Base-by-base conservation (phyloP, 768 basidiomycete species). In the Lactarius trivialis region DNA sequence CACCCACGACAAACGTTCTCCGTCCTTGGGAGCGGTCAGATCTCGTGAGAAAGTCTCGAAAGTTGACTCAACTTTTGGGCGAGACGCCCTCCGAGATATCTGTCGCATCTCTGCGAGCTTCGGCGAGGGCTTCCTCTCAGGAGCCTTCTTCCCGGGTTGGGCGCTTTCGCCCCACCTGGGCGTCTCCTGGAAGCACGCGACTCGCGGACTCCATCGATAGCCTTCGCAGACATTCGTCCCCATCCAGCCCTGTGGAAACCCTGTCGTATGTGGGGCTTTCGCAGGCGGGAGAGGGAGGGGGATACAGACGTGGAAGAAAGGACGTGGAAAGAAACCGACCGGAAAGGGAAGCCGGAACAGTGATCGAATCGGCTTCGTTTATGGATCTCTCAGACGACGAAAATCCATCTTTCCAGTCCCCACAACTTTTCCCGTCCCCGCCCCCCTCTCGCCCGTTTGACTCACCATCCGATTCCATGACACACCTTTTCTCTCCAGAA, bases 21-120 rank as follows among this genome's bases (percentile, higher is more conserved):
- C 77, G 77, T 65, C 75, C 83, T 19, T 77, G 79, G 12, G 84
- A 88, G 65, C 88, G 91, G 33, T 81, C 86, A 0, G 88, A 88
- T 55, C 83, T 87, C 60, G 76, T 93, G 34, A 78, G 83, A 58
- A 87, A 85, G 67, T 82, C 85, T 55, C 84, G 86, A 68, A 93
- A 93, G 72, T 81, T 93, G 53, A 79, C 86, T n/a, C 85, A 86
- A 65, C 75, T 93, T n/a, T 85, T 93, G 58, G 91, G 91, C 45
- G 79, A 83, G 72, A 82, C 79, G 3, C 88, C 86, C 30, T 67
- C 57, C 8, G 56, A 49, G 21, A 24, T 53, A 21, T 56, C 63
- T 2, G 63, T 60, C 1, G 43, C 9, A 63, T 52, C 55, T 11
- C 61, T 48, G 61, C 61, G 54, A 39, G 41, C n/a, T 51, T 57